phyloP scores from a whole-genome alignment of 1,139 yeast species.

The Hemisphaericaspora subhashii region DNA sequence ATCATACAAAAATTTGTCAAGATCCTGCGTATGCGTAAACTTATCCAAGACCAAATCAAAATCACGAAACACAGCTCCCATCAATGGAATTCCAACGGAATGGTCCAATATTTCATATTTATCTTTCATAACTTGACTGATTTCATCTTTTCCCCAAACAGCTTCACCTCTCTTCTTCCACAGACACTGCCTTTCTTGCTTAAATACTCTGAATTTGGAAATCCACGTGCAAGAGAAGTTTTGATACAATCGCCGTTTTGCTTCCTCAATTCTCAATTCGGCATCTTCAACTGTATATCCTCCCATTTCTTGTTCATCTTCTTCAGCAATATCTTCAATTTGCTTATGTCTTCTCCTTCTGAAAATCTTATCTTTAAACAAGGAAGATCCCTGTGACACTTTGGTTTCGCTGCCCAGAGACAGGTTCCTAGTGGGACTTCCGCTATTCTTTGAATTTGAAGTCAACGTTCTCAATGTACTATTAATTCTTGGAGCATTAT shows the following conservation, averaged over 20 bases:
- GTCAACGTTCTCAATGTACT: slow-evolving; percentile 14
- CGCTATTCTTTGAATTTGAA: neutral
- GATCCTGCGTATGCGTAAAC: slow-evolving; percentile 27
- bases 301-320: slow-evolving; percentile 1
- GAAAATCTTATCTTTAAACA: slow-evolving; percentile 11
- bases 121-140: slow-evolving; percentile 29
- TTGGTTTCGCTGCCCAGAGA: neutral
- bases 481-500: slow-evolving; percentile 8
- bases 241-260: slow-evolving; percentile 34
- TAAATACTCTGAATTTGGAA: slow-evolving; percentile 29
- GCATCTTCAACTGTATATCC: slow-evolving; percentile 25
- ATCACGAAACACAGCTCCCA: slow-evolving; percentile 32
- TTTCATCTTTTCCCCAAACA: slow-evolving; percentile 39
- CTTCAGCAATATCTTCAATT: slow-evolving; percentile 3
- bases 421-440: neutral
- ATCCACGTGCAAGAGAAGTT: slow-evolving; percentile 77
- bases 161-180: slow-evolving; percentile 29
- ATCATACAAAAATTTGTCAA: slow-evolving; percentile 37
- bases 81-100: slow-evolving; percentile 36
- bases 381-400: slow-evolving; percentile 1
- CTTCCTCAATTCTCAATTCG: slow-evolving; percentile 29
- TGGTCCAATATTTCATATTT: slow-evolving; percentile 39
- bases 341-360: slow-evolving; percentile 2
- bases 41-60: slow-evolving; percentile 32
- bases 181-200: slow-evolving; percentile 21